These are phyloP conservation scores for Rugosomyces carneus DNA, from an alignment of 1,284 basidiomycete genomes.

Conservation along the genomic window DNA sequence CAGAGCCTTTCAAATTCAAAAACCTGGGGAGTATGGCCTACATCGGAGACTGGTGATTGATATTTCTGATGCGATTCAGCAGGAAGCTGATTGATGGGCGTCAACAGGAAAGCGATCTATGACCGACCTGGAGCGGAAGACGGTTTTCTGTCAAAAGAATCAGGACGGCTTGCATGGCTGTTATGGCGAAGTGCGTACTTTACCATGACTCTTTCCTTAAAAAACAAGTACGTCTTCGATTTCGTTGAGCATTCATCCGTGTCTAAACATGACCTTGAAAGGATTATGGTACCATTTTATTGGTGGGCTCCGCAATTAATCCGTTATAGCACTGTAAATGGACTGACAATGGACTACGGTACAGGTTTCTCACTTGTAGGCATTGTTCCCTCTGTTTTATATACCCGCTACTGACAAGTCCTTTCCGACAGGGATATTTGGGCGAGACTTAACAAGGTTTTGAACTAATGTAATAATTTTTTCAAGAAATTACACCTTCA, in stretches of 20 bases:
- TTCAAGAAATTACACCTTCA: neutral
- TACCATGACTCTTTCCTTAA: constrained; percentile 67
- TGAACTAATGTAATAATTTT: constrained; percentile 26
- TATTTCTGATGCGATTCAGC: neutral
- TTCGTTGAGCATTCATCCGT: constrained; percentile 4
- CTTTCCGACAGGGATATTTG: constrained; percentile 64
- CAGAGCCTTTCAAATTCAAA: constrained; percentile 58
- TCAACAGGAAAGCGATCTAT: constrained; percentile 68
- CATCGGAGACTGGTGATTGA: constrained; percentile 62
- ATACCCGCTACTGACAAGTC: constrained; percentile 4
- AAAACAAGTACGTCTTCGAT: constrained; percentile 57
- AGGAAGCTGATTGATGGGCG: neutral
- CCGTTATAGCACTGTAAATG: neutral
- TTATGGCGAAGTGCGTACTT: constrained; percentile 80
- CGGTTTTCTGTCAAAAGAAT: constrained; percentile 57
- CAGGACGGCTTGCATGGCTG: constrained; percentile 72
- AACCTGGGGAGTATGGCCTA: constrained; percentile 78
- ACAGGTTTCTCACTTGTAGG: constrained; percentile 12
- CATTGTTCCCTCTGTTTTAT: neutral
- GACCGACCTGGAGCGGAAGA: constrained; percentile 49
- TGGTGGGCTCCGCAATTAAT: constrained; percentile 1
- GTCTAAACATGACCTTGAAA: neutral
- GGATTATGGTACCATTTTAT: constrained; percentile 14
- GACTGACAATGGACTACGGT: neutral
- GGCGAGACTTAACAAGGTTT: constrained; percentile 75